Percentiles rank a stretch among this genome's conserved stretches.
phyloP scores from a whole-genome alignment of 1,284 basidiomycete genomes.

The Bjerkandera adusta region DNA sequence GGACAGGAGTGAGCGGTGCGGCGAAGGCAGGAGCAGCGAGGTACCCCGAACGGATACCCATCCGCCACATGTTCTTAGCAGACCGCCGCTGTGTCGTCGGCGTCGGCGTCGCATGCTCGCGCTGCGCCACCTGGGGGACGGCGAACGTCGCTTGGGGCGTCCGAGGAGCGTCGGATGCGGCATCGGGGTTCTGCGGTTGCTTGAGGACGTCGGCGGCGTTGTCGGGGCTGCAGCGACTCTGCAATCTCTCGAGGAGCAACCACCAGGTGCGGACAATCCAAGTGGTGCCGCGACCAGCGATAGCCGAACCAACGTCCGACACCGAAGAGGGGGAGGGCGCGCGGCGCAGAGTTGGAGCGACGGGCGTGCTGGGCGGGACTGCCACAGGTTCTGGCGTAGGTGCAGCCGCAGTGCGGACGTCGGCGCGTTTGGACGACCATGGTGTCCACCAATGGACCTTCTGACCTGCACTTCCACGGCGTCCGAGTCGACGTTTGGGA shows the following conservation, averaged over 20 bases:
- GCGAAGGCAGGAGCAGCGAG: conserved; percentile 65
- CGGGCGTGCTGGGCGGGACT: neutral
- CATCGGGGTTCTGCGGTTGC: conserved; percentile 9
- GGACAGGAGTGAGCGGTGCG: conserved; percentile 61
- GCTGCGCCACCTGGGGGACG: conserved; percentile 6
- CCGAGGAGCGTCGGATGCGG: too few species aligned
- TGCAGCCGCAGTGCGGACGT: too few species aligned
- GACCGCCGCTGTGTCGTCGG: neutral
- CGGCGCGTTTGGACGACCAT: too few species aligned
- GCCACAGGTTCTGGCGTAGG: too few species aligned
- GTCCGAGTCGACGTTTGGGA: too few species aligned
- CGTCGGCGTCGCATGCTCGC: conserved; percentile 16
- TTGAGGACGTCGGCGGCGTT: conserved; percentile 24
- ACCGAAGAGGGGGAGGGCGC: neutral
- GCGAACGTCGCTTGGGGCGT: neutral
- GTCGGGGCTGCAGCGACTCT: conserved; percentile 30
- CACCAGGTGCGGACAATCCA: conserved; percentile 14
- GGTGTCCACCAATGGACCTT: too few species aligned
- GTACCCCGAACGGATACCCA: conserved; percentile 46
- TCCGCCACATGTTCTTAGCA: conserved; percentile 22
- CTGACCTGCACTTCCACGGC: too few species aligned
- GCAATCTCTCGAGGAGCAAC: conserved; percentile 23
- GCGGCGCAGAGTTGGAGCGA: neutral
- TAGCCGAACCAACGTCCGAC: conserved; percentile 9
- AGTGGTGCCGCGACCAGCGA: conserved; percentile 10